Evolutionary conservation across 768 basidiomycete genomes (phyloP), one percentile per base, ranked within the genome.

Genomic region (Pleurotus salmoneostramineus): DNA sequence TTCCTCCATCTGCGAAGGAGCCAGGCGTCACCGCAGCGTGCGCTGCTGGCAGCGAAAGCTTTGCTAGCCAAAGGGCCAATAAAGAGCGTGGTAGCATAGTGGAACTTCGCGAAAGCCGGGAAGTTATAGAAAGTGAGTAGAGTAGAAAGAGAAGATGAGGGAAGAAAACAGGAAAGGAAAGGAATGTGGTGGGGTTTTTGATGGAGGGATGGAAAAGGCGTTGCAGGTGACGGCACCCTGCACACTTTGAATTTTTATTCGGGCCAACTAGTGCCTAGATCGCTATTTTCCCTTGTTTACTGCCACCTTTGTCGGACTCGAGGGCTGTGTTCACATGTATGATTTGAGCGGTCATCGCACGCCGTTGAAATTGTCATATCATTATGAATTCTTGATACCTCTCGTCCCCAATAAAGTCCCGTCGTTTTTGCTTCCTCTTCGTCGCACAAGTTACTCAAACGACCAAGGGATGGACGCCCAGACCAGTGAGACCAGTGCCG

Each of bases 1-100:
- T 66, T 5, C 81, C 82, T 54, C 71, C 79, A 66, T 77, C 73
- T 27, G 66, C 72, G 60, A 82, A 79, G 6, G 77, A 71, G 49
- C 82, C 82, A 37, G 74, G 68, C 47, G 68, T 70, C 57, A 65
- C 64, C 57, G 68, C 66, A 6, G 67, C 62, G 57, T 62, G 58
- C 12, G 27, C 50, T 42, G 52, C 52, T 40, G 68, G 64, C 17
- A 60, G 62, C 2, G 67, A 60, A 15, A 61, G 32, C 27, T 62
- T 48, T 42, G 67, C 67, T 8, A 71, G 63, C 65, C 70, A 61
- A 36, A 71, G 49, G 47, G 65, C 66, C 21, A 69, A 59, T 54
- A 68, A 37, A 43, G 69, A 63, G 40, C 37, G 52, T 55, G 52
- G 52, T 27, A 55, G 52, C 52, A 55, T 55, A 27, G 35, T 55